Evolutionary conservation across 164 flowering plant species (phyloP).

Genomic region (Annona squamosa): DNA sequence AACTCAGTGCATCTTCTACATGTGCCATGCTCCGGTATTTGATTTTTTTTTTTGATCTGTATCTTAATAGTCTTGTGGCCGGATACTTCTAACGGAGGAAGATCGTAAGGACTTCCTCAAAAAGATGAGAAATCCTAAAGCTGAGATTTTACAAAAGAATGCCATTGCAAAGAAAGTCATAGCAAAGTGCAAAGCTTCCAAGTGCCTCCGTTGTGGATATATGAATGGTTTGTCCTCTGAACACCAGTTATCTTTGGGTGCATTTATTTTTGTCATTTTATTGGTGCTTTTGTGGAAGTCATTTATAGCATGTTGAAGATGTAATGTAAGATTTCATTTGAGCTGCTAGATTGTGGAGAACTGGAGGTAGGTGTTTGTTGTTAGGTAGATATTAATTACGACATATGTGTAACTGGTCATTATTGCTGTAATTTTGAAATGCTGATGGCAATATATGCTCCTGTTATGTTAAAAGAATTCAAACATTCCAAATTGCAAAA

Average conservation of each 20-base stretch:
- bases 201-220: constrained; percentile 63
- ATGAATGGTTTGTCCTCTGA: constrained; percentile 53
- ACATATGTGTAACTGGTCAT: too few species aligned
- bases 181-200: constrained; percentile 44
- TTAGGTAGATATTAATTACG: too few species aligned
- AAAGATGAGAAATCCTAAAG: constrained; percentile 63
- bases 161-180: constrained; percentile 45
- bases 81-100: constrained; percentile 63
- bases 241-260: not conserved
- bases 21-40: not conserved
- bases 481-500: too few species aligned
- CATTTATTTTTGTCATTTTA: not conserved
- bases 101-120: constrained; percentile 37
- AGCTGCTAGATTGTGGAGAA: too few species aligned
- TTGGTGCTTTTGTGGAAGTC: too few species aligned
- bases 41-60: not conserved
- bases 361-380: too few species aligned
- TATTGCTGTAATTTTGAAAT: too few species aligned
- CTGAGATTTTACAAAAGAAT: constrained; percentile 52
- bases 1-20: not conserved
- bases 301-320: too few species aligned
- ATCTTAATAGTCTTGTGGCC: constrained; percentile 58
- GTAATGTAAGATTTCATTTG: too few species aligned
- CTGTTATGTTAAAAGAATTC: too few species aligned
- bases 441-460: too few species aligned